Base-by-base conservation (phyloP, 495 filamentous ascomycete genomes). In the Bacidia rubella region DNA sequence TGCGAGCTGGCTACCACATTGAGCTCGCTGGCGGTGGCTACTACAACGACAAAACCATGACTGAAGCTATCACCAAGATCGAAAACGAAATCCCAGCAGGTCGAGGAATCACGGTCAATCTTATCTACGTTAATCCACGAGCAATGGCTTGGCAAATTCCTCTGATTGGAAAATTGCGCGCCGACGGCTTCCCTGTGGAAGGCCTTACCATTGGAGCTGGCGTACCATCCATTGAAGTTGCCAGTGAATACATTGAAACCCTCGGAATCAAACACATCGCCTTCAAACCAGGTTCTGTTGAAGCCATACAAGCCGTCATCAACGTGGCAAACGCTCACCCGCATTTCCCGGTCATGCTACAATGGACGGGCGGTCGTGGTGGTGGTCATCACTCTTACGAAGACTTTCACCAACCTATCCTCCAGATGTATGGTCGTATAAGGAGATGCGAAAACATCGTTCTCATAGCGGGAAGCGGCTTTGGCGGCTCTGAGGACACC, bases 131-230 rank as follows among this genome's bases (percentile, higher is more conserved):
- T 62, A 93, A 90, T 63, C 92, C 92, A 15, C 79, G 85, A 49
- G 89, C 90, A 27, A 98, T 98, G 90, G 85, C 73, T 24, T 98
- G 92, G 92, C 92, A 98, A 66, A 94, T 97, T 45, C 90, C 92
- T 43, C 72, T 98, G 24, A 80, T 98, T 55, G 85, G 79, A 45
- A 80, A 85, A 54, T 74, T 98, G 39, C 79, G 90, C 43, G 76
- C 85, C 12, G 86, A 94, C 51, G 92, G 92, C 57, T 80, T 93
- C 29, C 92, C 92, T 3, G 87, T 98, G 54, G 88, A 97, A 60
- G 92, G 92, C 61, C 74, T 98, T 35, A 92, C 90, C 11, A 95
- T 96, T 54, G 90, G 90, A 55, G 90, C 90, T 20, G 90, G 90
- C 63, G 89, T 96, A 2, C 90, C 90, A 0, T 93, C 87, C 1